Conservation (phyloP, 257 asterid species). For the Nicotiana sylvestris region DNA sequence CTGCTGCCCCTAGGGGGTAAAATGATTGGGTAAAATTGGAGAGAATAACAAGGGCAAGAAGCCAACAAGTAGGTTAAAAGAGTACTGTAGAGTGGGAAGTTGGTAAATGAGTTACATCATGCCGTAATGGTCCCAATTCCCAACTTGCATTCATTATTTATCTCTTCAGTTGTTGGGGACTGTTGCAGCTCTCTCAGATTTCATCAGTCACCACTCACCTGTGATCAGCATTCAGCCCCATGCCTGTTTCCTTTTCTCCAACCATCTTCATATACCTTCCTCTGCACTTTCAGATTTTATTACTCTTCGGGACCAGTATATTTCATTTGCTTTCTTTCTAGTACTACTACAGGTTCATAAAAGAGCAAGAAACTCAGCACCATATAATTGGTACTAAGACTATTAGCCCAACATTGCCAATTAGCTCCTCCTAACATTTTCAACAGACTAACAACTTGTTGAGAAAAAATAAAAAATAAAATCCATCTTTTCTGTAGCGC, state of each 20-base stretch:
- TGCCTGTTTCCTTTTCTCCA: conserved; percentile 10
- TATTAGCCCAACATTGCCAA: background rate
- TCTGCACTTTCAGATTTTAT: background rate
- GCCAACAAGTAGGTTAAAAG: conserved; percentile 7
- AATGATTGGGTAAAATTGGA: background rate
- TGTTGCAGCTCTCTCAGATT: background rate
- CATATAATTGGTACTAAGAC: background rate
- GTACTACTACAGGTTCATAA: too few species aligned
- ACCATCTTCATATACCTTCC: background rate
- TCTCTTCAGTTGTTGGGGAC: background rate
- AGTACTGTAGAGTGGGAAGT: background rate
- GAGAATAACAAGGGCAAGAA: background rate
- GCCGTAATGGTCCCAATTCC: conserved; percentile 18
- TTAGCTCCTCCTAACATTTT: background rate
- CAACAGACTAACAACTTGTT: too few species aligned
- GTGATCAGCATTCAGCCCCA: background rate
- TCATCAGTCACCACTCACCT: background rate
- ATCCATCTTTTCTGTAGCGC: too few species aligned
- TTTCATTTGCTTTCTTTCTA: background rate
- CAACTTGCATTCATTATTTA: background rate
- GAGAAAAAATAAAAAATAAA: too few species aligned
- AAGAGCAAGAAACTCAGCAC: background rate
- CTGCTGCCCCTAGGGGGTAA: background rate
- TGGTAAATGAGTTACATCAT: background rate
- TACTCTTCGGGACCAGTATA: conserved; percentile 10